A percentile compares a stretch with the other conserved stretches of the same genome.
Evolutionary conservation across 257 asterid species (phyloP).

Genomic region (Petrea volubilis): DNA sequence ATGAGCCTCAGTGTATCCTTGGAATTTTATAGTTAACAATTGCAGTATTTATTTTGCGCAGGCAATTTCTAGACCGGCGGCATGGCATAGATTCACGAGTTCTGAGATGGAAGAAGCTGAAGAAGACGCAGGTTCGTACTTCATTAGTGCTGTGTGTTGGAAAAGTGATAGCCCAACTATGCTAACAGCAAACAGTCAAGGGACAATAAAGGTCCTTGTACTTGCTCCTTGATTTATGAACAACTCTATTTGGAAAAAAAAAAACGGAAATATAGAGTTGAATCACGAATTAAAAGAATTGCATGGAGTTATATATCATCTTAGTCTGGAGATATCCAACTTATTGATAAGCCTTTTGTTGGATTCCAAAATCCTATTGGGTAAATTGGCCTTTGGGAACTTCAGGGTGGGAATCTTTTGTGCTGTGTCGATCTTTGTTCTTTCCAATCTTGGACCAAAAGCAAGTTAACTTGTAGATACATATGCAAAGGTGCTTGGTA

Average conservation of each 20-base stretch:
- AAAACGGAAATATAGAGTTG: neutral
- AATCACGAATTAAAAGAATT: neutral
- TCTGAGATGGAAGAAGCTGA: slow-evolving; percentile 51
- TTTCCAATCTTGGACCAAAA: neutral
- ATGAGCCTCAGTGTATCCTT: neutral
- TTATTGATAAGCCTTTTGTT: neutral
- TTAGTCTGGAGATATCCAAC: neutral
- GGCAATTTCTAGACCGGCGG: slow-evolving; percentile 88
- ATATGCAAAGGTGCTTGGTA: neutral
- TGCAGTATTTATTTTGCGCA: slow-evolving; percentile 19
- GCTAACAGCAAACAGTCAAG: slow-evolving; percentile 81
- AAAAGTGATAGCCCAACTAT: slow-evolving; percentile 79
- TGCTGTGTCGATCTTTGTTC: neutral
- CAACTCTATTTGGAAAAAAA: neutral
- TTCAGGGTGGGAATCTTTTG: neutral
- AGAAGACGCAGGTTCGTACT: slow-evolving; percentile 64
- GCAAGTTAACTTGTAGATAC: neutral
- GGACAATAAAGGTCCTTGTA: slow-evolving; percentile 82
- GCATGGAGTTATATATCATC: neutral
- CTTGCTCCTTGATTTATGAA: slow-evolving; percentile 45
- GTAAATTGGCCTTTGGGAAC: neutral
- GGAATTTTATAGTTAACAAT: neutral
- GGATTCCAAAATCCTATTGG: neutral
- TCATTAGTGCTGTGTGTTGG: slow-evolving; percentile 95
- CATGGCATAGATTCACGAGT: slow-evolving; percentile 60